Conservation (phyloP, 2,329 filamentous ascomycete species). For the Lojkania enalia region DNA sequence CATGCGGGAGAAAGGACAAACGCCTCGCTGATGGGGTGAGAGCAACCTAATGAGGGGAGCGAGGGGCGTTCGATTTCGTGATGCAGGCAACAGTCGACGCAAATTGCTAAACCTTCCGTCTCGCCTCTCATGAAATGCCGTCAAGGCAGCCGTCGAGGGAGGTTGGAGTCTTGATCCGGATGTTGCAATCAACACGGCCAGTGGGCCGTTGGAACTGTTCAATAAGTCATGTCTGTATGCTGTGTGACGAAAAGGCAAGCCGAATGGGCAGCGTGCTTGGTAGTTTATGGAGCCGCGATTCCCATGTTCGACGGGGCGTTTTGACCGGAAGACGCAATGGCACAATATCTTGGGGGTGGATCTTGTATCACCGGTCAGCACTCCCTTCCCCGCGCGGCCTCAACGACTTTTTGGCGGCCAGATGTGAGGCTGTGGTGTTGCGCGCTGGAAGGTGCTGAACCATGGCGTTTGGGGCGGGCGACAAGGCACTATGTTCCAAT, state of each 20-base stretch:
- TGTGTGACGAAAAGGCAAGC: neutral
- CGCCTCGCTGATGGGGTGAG: constrained; percentile 3
- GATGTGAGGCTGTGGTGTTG: constrained; percentile 4
- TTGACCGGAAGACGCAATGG: constrained; percentile 27
- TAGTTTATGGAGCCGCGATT: neutral
- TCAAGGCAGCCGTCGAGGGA: constrained; percentile 5
- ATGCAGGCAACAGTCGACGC: constrained; percentile 16
- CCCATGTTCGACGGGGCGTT: constrained; percentile 2
- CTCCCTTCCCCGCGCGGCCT: neutral
- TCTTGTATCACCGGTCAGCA: constrained; percentile 31
- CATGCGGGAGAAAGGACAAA: constrained; percentile 4
- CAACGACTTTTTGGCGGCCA: neutral
- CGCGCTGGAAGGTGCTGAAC: neutral
- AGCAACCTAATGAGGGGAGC: constrained; percentile 16
- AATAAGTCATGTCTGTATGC: constrained; percentile 3
- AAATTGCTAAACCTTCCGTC: constrained; percentile 2
- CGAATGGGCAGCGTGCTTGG: neutral
- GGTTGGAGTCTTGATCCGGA: neutral
- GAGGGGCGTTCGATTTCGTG: constrained; percentile 1
- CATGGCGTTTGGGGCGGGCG: no score
- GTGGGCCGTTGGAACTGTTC: constrained; percentile 7
- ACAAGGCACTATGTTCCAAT: no score
- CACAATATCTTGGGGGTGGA: constrained; percentile 21
- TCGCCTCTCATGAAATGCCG: neutral
- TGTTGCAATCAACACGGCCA: constrained; percentile 10